Base-by-base conservation (phyloP, 1,284 basidiomycete species). In the Rhodotorula sp. region DNA sequence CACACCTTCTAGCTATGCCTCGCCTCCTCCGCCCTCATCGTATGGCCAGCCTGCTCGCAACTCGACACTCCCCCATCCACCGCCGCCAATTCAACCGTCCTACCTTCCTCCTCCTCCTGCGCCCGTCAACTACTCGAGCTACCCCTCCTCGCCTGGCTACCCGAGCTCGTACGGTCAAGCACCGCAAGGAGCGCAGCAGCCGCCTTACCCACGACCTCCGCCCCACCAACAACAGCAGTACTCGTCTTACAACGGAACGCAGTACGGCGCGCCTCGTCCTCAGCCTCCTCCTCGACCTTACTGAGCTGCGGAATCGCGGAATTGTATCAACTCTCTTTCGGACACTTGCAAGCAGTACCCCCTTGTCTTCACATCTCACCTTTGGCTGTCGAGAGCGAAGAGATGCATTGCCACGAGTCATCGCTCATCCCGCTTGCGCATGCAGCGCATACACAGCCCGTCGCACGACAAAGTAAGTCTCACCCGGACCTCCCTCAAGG, bases 401-500 rank as follows among this genome's bases (percentile, higher is more conserved):
- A 44, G 13, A 44, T 44, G 39, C 39, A 44, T 44, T 44, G 39
- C 13, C 39, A 13, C 39, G 39, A 10, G 11, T 27, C 19, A n/a
- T 5, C 29, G 17, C 29, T 29, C 34, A 75, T 7, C 71, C 72
- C 30, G 75, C 76, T 30, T 74, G 67, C 29, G 93, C 94, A 79
- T 95, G 91, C 71, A 94, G 81, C 70, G 87, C 87, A 77, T 96
- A 96, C 67, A 97, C 89, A 82, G 92, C 92, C 77, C 84, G 87
- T 74, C 93, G 84, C 58, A 97, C 92, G 53, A 83, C 85, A 80
- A 92, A 93, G 82, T 94, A 97, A 32, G 92, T 86, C 71, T 88
- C 87, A n/a, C 90, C 92, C 13, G 92, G 86, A 58, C 87, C 87
- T 5, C 94, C 94, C 79, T 96, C 94, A 58, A 97, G 79, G 75